phyloP scores from a whole-genome alignment of 495 filamentous ascomycete genomes.

The Xylaria acuta region DNA sequence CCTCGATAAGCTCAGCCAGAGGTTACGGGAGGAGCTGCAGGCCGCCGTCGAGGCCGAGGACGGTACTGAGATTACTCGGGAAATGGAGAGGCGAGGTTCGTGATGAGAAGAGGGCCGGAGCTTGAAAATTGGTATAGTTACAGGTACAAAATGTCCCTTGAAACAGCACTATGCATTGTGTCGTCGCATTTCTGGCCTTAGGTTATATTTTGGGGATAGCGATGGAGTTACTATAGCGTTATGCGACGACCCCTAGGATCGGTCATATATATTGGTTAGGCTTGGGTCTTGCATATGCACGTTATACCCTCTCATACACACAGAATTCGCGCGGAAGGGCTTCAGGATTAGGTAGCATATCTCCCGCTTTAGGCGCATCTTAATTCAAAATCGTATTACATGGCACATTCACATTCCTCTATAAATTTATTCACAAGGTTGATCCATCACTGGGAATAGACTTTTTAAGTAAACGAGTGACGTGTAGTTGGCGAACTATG shows the following conservation, averaged over 20 bases:
- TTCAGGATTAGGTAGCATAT: neutral
- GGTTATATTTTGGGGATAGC: neutral
- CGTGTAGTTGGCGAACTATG: neutral
- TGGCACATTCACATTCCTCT: neutral
- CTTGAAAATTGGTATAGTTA: neutral
- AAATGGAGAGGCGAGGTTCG: constrained; percentile 31
- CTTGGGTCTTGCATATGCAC: neutral
- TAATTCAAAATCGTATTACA: neutral
- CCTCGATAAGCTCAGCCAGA: constrained; percentile 65
- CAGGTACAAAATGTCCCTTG: neutral
- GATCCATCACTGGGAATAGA: neutral
- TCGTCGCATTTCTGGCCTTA: neutral
- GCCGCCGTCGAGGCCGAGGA: constrained; percentile 28
- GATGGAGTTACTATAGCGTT: neutral
- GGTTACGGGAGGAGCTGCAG: constrained; percentile 61
- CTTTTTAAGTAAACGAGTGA: neutral
- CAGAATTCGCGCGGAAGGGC: neutral
- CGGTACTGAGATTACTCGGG: constrained; percentile 4
- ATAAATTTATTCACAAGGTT: neutral
- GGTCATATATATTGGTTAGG: neutral
- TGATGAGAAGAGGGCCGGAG: constrained; percentile 19
- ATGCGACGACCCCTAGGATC: neutral
- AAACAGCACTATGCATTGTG: neutral
- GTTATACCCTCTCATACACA: constrained; percentile 9
- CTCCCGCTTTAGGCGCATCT: neutral